A percentile compares a stretch with the other conserved stretches of the same genome.
Evolutionary conservation across 768 basidiomycete genomes (phyloP).

Genomic region (Clavulina sp.): DNA sequence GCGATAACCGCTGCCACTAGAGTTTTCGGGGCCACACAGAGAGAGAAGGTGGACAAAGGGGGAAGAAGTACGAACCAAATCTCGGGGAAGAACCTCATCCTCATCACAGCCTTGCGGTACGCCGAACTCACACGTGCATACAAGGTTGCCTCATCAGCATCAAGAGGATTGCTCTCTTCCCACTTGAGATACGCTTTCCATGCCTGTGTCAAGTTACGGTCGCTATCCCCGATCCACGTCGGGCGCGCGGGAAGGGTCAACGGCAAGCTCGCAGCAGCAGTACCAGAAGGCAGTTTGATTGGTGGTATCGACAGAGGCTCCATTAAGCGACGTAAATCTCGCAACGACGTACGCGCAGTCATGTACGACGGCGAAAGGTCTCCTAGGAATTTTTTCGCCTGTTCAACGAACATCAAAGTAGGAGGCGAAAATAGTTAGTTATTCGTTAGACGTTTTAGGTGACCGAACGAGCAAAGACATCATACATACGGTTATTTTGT

Average conservation of each 20-base stretch:
- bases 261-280: slow-evolving; percentile 11
- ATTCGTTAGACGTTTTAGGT: background rate
- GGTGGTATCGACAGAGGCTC: slow-evolving; percentile 29
- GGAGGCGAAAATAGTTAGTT: background rate
- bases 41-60: slow-evolving; percentile 10
- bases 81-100: slow-evolving; percentile 90
- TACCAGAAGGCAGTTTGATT: slow-evolving; percentile 18
- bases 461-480: no score
- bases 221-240: slow-evolving; percentile 12
- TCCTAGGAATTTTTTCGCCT: slow-evolving; percentile 91
- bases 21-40: background rate
- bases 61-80: slow-evolving; percentile 43
- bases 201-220: slow-evolving; percentile 44
- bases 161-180: slow-evolving; percentile 89
- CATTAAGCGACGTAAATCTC: slow-evolving; percentile 57
- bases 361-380: slow-evolving; percentile 88
- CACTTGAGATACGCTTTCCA: slow-evolving; percentile 92
- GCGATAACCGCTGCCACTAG: background rate
- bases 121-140: slow-evolving; percentile 59
- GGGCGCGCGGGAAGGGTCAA: slow-evolving; percentile 9
- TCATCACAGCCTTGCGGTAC: slow-evolving; percentile 75
- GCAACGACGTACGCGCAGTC: slow-evolving; percentile 81
- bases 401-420: background rate
- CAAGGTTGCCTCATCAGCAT: slow-evolving; percentile 58
- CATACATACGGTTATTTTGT: slow-evolving; percentile 56